Evolutionary conservation across 202 grass and related monocot genomes (phyloP).

Genomic region (Digitaria exilis): DNA sequence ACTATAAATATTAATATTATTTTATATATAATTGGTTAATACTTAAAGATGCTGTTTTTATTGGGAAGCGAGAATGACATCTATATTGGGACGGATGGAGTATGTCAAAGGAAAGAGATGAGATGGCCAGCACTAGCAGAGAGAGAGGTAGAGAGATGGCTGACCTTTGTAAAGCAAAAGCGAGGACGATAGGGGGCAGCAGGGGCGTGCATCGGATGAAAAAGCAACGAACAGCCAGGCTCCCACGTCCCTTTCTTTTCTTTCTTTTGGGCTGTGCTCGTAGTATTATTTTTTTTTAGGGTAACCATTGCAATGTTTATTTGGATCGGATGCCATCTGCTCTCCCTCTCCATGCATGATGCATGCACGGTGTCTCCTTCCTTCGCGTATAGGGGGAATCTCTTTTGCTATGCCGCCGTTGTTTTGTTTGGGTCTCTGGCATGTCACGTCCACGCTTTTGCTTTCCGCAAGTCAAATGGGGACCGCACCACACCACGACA

Average conservation of each 20-base stretch:
- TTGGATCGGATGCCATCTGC: background rate
- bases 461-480: constrained; percentile 52
- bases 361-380: no score
- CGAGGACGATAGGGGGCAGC: background rate
- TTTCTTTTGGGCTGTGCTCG: background rate
- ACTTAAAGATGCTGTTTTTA: no score
- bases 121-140: background rate
- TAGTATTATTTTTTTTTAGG: no score
- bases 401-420: background rate
- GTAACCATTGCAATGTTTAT: no score
- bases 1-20: no score
- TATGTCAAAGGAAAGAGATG: constrained; percentile 41
- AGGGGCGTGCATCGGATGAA: background rate
- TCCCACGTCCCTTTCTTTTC: background rate
- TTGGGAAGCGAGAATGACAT: no score
- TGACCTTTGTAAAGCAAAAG: constrained; percentile 56
- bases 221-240: background rate
- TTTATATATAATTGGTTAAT: no score
- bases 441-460: constrained; percentile 34
- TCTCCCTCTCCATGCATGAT: background rate
- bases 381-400: background rate
- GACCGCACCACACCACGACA: no score
- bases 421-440: no score
- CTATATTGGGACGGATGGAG: no score
- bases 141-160: background rate